A percentile compares a stretch with the other conserved stretches of the same genome.
These are phyloP conservation scores for Chloris gayana DNA, from an alignment of 176 grass and related monocot species.

Conservation along the genomic window DNA sequence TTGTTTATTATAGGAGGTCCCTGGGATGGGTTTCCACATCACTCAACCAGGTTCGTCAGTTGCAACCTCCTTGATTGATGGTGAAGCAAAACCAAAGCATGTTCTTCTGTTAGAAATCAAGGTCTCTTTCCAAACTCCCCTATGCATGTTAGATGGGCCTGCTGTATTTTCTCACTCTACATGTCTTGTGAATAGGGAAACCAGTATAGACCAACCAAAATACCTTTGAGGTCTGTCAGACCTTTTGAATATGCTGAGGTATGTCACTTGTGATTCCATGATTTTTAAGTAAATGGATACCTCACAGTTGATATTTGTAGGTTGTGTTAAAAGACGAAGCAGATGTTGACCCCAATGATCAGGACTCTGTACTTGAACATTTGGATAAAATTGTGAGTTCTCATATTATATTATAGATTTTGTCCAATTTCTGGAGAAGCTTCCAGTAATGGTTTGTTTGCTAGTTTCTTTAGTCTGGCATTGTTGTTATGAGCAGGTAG, in stretches of 20 bases:
- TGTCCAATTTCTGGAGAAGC: conserved; percentile 25
- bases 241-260: conserved; percentile 81
- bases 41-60: conserved; percentile 86
- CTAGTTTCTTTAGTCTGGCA: conserved; percentile 12
- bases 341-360: conserved; percentile 85
- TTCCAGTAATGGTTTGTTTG: conserved; percentile 11
- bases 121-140: conserved; percentile 28
- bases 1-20: conserved; percentile 61
- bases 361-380: conserved; percentile 91
- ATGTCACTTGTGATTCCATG: conserved; percentile 29
- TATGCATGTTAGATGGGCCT: not conserved
- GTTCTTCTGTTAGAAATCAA: conserved; percentile 87
- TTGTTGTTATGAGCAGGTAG: not conserved
- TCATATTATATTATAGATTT: conserved; percentile 5
- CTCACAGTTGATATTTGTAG: conserved; percentile 48
- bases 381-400: conserved; percentile 86
- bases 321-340: conserved; percentile 97
- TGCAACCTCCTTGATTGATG: conserved; percentile 70
- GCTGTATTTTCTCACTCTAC: too few relatives aligned
- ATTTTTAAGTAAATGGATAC: conserved; percentile 20
- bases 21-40: conserved; percentile 83
- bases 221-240: conserved; percentile 81
- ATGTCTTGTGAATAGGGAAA: conserved; percentile 47
- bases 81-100: conserved; percentile 81
- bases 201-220: conserved; percentile 76